A percentile compares a stretch with the other conserved stretches of the same genome.
phyloP scores from a whole-genome alignment of 805 yeast genomes.

The Candida insectorum region DNA sequence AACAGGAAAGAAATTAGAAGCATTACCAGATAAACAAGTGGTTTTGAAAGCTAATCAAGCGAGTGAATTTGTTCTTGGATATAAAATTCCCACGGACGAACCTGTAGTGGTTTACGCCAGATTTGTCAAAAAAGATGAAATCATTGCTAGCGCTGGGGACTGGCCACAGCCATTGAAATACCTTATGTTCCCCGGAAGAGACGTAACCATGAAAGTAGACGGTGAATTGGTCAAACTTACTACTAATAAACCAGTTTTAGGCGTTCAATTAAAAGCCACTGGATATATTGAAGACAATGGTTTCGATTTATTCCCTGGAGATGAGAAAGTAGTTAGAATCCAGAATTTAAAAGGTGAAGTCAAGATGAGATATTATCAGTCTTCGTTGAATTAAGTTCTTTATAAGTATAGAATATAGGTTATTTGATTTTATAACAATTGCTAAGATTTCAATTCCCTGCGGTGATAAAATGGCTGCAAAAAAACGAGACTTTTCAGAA shows the following conservation, averaged over 20 bases:
- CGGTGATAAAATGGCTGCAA: too few species aligned
- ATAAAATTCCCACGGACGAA: neutral
- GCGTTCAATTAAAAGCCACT: conserved; percentile 25
- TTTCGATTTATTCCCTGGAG: conserved; percentile 43
- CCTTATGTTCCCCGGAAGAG: conserved; percentile 25
- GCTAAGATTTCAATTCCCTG: too few species aligned
- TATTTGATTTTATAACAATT: too few species aligned
- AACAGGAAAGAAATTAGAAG: conserved; percentile 22
- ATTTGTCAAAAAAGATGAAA: conserved; percentile 10
- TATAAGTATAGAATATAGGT: too few species aligned
- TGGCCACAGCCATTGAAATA: conserved; percentile 51
- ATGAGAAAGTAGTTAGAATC: neutral
- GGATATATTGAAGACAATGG: conserved; percentile 40
- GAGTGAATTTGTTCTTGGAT: conserved; percentile 13
- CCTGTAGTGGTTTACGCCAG: neutral
- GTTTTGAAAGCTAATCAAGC: conserved; percentile 18
- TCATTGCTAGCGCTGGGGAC: conserved; percentile 31
- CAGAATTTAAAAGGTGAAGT: neutral
- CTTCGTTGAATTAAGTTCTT: too few species aligned
- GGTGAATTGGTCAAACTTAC: conserved; percentile 24
- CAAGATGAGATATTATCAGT: conserved; percentile 1
- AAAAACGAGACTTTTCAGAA: too few species aligned
- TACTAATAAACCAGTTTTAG: conserved; percentile 40
- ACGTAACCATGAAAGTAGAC: conserved; percentile 17
- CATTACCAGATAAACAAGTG: conserved; percentile 9